Evolutionary conservation across 192 early-diverging fungal species (phyloP), one percentile per base, ranked within the genome.

Genomic region (Backusella liffmaniae): DNA sequence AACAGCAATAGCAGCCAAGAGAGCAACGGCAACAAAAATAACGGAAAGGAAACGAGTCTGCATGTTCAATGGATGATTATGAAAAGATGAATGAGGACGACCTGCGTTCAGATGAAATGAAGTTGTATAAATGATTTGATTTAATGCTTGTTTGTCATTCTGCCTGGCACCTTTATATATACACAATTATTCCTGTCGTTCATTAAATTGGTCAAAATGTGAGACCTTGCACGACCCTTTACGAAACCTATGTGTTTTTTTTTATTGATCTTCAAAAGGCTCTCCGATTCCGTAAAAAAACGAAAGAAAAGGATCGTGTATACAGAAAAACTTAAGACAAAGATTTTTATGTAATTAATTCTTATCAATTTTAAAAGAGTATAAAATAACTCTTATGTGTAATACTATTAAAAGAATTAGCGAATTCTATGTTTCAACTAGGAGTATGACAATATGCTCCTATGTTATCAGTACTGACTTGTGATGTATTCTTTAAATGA

Each of bases 21-120:
- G 42, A 5, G 74, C 71, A 37, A 34, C 30, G 70, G 44, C 79
- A 39, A 65, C 29, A 59, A 62, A 29, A 36, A 76, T 36, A 21
- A 70, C 29, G 37, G 29, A 34, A 42, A 70, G 5, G 42, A 53
- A 70, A 39, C 67, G 30, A 46, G 46, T 29, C 46, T 30, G 29
- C 67, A 18, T 42, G 18, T 74, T 36, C 34, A 32, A 66, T 34
- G 15, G 62, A 44, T 10, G 36, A 30, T 16, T 67, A 68, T 13
- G 15, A 51, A 51, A n/a, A 51, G 46, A 51, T 51, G 5, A 51
- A 51, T 51, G 46, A 18, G 46, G 67, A 75, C 74, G 74, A 51
- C 74, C 74, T 44, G 66, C 74, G 74, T 68, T 75, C n/a, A 67
- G 46, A 74, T 51, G 18, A 51, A n/a, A 51, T 51, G 46, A 51